Percentiles rank a stretch among this genome's conserved stretches.
These are phyloP conservation scores for Trichoderma atrobrunneum DNA, from an alignment of 2,329 filamentous ascomycete genomes.

Conservation along the genomic window DNA sequence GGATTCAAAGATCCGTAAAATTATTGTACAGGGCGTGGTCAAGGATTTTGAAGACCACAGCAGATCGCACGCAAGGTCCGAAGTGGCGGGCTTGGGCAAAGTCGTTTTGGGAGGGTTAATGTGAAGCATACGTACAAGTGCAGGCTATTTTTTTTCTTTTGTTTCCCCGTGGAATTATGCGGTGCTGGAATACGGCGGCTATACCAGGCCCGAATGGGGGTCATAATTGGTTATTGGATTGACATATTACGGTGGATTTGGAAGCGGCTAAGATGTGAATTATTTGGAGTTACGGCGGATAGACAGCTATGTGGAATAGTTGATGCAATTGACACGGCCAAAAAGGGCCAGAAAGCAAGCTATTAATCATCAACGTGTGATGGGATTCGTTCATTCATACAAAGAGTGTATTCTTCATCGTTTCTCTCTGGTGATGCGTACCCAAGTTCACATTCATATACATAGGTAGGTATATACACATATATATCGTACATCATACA, in stretches of 20 bases:
- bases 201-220: not conserved
- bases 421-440: not conserved
- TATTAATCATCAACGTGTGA: not conserved
- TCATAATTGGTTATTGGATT: not conserved
- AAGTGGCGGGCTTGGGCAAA: slow-evolving; percentile 82
- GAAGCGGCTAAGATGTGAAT: not conserved
- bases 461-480: not conserved
- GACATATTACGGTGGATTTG: not conserved
- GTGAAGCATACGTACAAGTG: slow-evolving; percentile 36
- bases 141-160: not conserved
- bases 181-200: not conserved
- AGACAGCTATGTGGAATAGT: not conserved
- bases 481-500: not conserved
- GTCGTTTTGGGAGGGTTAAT: slow-evolving; percentile 86
- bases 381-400: not conserved
- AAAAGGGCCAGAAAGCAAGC: not conserved
- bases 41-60: slow-evolving; percentile 92
- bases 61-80: slow-evolving; percentile 69
- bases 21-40: slow-evolving; percentile 81
- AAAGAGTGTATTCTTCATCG: not conserved
- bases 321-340: not conserved
- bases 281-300: not conserved
- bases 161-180: not conserved
- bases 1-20: slow-evolving; percentile 80
- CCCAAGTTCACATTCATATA: not conserved